Evolutionary conservation across 1,284 basidiomycete genomes (phyloP).

Genomic region (Cystobasidium sp.): DNA sequence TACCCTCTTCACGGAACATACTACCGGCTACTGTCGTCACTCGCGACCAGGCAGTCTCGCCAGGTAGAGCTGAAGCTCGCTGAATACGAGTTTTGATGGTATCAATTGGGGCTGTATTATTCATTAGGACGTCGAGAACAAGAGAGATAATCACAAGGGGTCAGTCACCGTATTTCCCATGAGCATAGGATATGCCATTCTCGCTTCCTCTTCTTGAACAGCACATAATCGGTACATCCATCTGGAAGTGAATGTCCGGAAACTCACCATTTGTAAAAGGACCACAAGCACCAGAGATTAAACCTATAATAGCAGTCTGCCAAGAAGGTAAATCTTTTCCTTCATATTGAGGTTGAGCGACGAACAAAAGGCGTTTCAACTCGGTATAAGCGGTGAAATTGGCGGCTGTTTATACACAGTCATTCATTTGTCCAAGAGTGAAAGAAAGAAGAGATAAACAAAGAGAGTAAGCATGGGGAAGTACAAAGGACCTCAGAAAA

Average conservation of each 20-base stretch:
- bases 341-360: constrained; percentile 74
- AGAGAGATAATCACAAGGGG: neutral
- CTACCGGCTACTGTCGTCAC: constrained; percentile 80
- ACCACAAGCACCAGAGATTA: constrained; percentile 73
- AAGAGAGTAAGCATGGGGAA: neutral
- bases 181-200: neutral
- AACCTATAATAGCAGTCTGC: constrained; percentile 90
- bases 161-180: neutral
- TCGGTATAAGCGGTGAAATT: constrained; percentile 99
- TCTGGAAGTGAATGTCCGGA: neutral
- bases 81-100: constrained; percentile 62
- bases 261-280: constrained; percentile 52
- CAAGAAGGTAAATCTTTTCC: constrained; percentile 73
- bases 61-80: constrained; percentile 76
- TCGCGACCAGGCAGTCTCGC: constrained; percentile 72
- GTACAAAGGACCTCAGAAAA: too few relatives aligned
- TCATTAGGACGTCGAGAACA: neutral
- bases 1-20: constrained; percentile 92
- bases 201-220: neutral
- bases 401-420: constrained; percentile 67
- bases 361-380: constrained; percentile 79
- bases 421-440: too few relatives aligned
- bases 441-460: neutral
- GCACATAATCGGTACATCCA: too few relatives aligned
- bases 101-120: constrained; percentile 46